phyloP scores from a whole-genome alignment of 2,329 filamentous ascomycete genomes.

The Claviceps sp. region DNA sequence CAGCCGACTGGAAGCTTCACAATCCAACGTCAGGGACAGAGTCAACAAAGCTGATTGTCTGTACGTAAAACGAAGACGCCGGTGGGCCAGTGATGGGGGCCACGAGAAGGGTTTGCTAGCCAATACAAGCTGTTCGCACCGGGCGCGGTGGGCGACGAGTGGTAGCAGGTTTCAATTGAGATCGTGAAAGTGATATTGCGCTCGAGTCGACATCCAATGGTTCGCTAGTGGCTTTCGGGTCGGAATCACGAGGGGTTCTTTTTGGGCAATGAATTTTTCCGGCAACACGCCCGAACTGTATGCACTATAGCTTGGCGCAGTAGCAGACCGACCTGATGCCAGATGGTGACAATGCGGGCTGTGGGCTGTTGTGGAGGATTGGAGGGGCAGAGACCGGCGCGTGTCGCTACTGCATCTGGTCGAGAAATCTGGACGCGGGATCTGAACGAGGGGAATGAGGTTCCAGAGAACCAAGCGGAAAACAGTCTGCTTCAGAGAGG shows the following conservation, averaged over 20 bases:
- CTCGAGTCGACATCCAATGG: neutral
- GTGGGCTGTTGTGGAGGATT: constrained; percentile 2
- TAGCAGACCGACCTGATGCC: neutral
- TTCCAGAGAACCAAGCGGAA: neutral
- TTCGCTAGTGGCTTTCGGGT: neutral
- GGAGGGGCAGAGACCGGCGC: constrained; percentile 2
- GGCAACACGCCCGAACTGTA: neutral
- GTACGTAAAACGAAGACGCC: constrained; percentile 24
- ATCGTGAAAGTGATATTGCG: constrained; percentile 2
- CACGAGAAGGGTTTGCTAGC: constrained; percentile 10
- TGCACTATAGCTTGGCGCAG: neutral
- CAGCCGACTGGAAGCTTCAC: neutral
- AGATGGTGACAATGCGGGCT: constrained; percentile 1
- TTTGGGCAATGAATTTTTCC: neutral
- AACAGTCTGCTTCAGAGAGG: neutral
- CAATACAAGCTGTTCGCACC: constrained; percentile 15
- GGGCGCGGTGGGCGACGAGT: constrained; percentile 4
- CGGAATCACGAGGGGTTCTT: neutral
- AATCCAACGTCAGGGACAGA: constrained; percentile 1
- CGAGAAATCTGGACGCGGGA: neutral
- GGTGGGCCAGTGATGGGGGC: constrained; percentile 16
- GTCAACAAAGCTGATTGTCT: constrained; percentile 9
- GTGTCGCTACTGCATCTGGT: neutral
- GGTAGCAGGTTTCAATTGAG: neutral
- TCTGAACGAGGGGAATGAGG: neutral